Base-by-base conservation (phyloP, 2,329 filamentous ascomycete genomes). In the Orbilia brochopaga region DNA sequence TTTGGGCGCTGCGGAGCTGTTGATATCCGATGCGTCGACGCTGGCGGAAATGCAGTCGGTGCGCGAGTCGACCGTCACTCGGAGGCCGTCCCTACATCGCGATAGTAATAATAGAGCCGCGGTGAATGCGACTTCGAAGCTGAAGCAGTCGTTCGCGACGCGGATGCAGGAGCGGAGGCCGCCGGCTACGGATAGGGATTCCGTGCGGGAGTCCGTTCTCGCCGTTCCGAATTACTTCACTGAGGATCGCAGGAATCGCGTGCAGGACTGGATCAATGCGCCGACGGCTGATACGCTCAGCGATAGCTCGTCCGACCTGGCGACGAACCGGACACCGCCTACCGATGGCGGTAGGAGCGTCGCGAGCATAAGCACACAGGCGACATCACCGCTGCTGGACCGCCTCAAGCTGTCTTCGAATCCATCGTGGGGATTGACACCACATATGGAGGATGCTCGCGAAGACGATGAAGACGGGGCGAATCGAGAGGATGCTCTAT, bases 21-120 rank as follows among this genome's bases (percentile, higher is more conserved):
- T 72, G 60, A 72, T 72, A 51, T 72, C 67, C 3, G 67, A 72
- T 17, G 67, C 67, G 7, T 72, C 67, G 30, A 72, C 67, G 1
- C 67, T 65, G 23, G 67, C 67, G 24, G 67, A 72, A 19, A 72
- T 61, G 44, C 60, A 65, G 37, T 72, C 67, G 8, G 55, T 72
- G 40, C 55, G 60, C 17, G 66, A 60, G 48, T 64, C 66, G 19
- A 54, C 55, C 6, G 44, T 59, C 23, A 53, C 65, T 37, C 7
- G 6, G 19, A n/a, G n/a, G n/a, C n/a, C n/a, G n/a, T n/a, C n/a
- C n/a, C n/a, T n/a, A n/a, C n/a, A n/a, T 46, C 42, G 5, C 4
- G 19, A n/a, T 3, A 46, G 3, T 46, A 5, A 5, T n/a, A 5
- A 3, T 3, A 3, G 19, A 21, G 15, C 3, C 42, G 3, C 15